Conservation (phyloP, 2,329 filamentous ascomycete species). For the Hawksworthiomyces lignivorus region DNA sequence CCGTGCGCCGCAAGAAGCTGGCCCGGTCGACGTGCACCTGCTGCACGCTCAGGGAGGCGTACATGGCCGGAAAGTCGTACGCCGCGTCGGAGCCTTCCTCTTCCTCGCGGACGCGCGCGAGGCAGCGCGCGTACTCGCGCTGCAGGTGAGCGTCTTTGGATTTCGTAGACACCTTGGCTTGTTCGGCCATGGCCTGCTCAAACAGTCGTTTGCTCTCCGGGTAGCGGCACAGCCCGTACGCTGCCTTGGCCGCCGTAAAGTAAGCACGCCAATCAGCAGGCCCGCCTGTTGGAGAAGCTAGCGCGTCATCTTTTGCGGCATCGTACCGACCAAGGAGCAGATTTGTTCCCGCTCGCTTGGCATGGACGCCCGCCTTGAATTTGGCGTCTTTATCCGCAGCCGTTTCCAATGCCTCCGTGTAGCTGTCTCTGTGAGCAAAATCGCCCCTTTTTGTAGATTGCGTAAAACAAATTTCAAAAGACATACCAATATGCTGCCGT, state of each 20-base stretch:
- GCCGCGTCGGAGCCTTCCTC: constrained; percentile 14
- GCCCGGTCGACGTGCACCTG: constrained; percentile 24
- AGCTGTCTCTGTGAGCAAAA: too few relatives aligned
- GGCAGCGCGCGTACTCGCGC: constrained; percentile 19
- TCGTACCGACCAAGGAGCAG: constrained; percentile 27
- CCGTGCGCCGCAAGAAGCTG: constrained; percentile 26
- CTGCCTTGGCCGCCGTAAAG: constrained; percentile 25
- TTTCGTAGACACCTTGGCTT: neutral
- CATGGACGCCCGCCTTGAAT: constrained; percentile 18
- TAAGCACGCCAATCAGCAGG: constrained; percentile 25
- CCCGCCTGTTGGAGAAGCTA: constrained; percentile 19
- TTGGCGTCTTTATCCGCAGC: constrained; percentile 11
- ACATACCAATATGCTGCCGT: constrained; percentile 12
- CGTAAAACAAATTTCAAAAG: too few relatives aligned
- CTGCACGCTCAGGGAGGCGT: neutral
- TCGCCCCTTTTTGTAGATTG: too few relatives aligned
- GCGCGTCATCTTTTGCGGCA: constrained; percentile 24
- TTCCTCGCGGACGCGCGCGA: constrained; percentile 21
- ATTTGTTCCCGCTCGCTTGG: constrained; percentile 26
- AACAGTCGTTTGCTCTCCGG: neutral
- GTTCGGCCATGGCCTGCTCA: neutral
- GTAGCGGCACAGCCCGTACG: constrained; percentile 28
- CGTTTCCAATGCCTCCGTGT: constrained; percentile 26
- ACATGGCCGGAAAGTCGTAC: constrained; percentile 24
- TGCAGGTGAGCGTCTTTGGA: constrained; percentile 14